These are phyloP conservation scores for Pseudogymnoascus sp. DNA, from an alignment of 2,329 filamentous ascomycete species.

Conservation along the genomic window DNA sequence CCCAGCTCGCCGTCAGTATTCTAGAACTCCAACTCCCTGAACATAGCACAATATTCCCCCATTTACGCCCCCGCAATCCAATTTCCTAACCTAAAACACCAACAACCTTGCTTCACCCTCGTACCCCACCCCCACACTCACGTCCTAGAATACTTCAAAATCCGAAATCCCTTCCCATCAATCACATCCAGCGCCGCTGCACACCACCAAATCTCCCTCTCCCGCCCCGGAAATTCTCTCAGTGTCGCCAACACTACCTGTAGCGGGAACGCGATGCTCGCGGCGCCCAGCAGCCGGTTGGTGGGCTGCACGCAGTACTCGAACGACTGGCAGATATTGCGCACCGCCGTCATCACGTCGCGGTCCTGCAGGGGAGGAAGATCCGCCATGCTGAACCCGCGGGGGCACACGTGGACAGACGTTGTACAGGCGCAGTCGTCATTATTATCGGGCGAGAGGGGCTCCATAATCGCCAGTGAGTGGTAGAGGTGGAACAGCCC, in stretches of 20 bases:
- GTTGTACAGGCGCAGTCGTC: slow-evolving; percentile 1
- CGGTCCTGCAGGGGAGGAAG: slow-evolving; percentile 24
- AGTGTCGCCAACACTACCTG: slow-evolving; percentile 23
- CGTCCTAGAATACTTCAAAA: slow-evolving; percentile 6
- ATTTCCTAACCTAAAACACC: background rate
- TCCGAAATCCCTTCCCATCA: slow-evolving; percentile 12
- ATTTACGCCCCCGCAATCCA: background rate
- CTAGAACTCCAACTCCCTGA: background rate
- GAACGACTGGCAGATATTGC: slow-evolving; percentile 30
- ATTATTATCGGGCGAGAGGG: slow-evolving; percentile 3
- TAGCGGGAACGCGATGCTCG: slow-evolving; percentile 20
- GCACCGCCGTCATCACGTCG: slow-evolving; percentile 23
- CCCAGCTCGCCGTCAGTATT: background rate
- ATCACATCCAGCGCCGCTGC: slow-evolving; percentile 13
- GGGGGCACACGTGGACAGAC: background rate
- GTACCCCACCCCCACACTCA: background rate
- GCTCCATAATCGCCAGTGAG: slow-evolving; percentile 18
- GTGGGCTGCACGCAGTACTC: slow-evolving; percentile 27
- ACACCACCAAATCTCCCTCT: slow-evolving; percentile 20
- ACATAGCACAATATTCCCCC: background rate
- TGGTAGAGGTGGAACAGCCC: slow-evolving; percentile 28
- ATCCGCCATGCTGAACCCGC: slow-evolving; percentile 12
- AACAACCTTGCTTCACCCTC: background rate
- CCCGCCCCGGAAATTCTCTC: slow-evolving; percentile 8
- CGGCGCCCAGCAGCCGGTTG: slow-evolving; percentile 16